Evolutionary conservation across 2,329 filamentous ascomycete genomes (phyloP), one percentile per base, ranked within the genome.

Genomic region (Epicoccum sorghinum): DNA sequence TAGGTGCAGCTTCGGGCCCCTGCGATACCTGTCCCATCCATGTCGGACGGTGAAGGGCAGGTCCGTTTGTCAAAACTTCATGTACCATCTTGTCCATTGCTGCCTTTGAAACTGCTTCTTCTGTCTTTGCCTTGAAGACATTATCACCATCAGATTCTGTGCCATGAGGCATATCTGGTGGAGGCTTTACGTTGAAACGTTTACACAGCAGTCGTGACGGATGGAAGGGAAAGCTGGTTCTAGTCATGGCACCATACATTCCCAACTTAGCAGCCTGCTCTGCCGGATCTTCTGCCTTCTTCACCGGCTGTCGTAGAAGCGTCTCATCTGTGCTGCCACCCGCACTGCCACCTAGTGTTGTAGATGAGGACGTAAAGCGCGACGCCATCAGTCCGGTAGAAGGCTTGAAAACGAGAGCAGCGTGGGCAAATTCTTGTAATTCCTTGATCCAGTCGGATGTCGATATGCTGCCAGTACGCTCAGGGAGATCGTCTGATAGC

Each of bases 351-450:
- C 51, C 71, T 3, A 75, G 66, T 0, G 68, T 71, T 4, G 75
- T 75, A 3, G 77, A 62, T 0, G 58, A 63, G 1, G 83, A 79
- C 7, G 92, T 97, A 72, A 99, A 99, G 0, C 93, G 87, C 18
- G 90, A 91, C 13, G 93, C 95, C 91, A 99, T 98, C 59, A 91
- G 82, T 0, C 92, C 92, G 2, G 90, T 91, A 78, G 96, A 90
- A 0, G 95, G 95, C 71, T 90, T 93, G 79, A 98, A 99, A 18
- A 98, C 87, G 62, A 86, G 79, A 0, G 88, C 88, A 4, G 87
- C 88, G 50, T 87, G 84, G 10, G 84, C 80, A 67, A 96, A 97
- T 67, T 99, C 86, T 40, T 82, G 79, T 48, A 96, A 79, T 73
- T 99, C 95, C 52, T 86, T 86, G 30, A 87, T 74, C 86, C 90